Conservation (phyloP, 2,329 filamentous ascomycete species). For the Nannizziopsis arthrosporioides region DNA sequence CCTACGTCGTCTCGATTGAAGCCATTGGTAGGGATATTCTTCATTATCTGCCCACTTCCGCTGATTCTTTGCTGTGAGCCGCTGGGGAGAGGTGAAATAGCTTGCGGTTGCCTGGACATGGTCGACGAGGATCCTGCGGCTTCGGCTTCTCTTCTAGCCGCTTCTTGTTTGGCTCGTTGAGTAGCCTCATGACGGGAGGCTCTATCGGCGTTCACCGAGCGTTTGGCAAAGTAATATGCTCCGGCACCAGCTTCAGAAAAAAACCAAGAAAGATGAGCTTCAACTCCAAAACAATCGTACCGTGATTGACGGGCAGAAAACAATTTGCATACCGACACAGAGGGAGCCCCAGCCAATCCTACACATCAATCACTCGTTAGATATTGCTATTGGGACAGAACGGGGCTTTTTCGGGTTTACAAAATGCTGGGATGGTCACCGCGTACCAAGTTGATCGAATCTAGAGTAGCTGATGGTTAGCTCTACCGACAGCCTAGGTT, state of each 20-base stretch:
- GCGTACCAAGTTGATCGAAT: conserved; percentile 49
- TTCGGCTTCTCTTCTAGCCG: conserved; percentile 12
- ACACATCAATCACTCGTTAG: conserved; percentile 1
- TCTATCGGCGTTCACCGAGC: conserved; percentile 84
- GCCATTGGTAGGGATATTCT: conserved; percentile 1
- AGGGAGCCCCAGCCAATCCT: conserved; percentile 90
- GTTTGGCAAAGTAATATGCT: conserved; percentile 93
- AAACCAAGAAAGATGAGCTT: conserved; percentile 12
- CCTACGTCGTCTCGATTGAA: conserved; percentile 38
- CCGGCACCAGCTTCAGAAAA: conserved; percentile 59
- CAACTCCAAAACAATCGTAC: too few species aligned
- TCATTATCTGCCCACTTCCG: conserved; percentile 1
- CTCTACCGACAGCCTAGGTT: not conserved
- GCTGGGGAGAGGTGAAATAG: not conserved
- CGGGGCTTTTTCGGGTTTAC: not conserved
- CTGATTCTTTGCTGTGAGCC: not conserved
- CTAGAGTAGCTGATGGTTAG: conserved; percentile 23
- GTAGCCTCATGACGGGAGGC: conserved; percentile 55
- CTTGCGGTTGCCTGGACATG: not conserved
- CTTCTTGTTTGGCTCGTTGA: conserved; percentile 23
- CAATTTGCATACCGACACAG: conserved; percentile 55
- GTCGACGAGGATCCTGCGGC: conserved; percentile 1
- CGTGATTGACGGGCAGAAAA: not conserved
- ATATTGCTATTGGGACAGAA: not conserved
- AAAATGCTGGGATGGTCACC: conserved; percentile 1